Base-by-base conservation (phyloP, 129 eudicot species). In the Escallonia rubra region DNA sequence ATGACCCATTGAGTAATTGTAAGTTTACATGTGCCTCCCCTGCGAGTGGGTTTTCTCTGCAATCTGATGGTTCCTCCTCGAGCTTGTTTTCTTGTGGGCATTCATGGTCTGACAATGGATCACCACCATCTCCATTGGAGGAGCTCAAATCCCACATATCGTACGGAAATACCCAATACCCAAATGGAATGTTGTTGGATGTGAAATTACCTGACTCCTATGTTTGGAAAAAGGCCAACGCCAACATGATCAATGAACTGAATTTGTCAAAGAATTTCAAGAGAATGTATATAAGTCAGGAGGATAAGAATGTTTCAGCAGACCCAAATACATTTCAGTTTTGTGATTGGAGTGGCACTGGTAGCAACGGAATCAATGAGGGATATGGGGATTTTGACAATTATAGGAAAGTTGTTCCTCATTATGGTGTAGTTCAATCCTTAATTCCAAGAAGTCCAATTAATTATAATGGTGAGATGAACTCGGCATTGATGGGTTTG, bases 41-140 rank as follows among this genome's bases (percentile, higher is more conserved):
- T 74, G 80, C 82, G 41, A 72, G 85, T 81, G 74, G 77, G 51
- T 82, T 81, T 57, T 73, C 81, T 47, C 64, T 78, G 16, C 78
- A 68, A 39, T 70, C 72, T 45, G 76, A 81, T 75, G 90, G 81
- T 38, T 77, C 88, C 68, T 86, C 86, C 48, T 87, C 83, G 38
- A 75, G 85, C 43, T 64, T 81, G 73, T 59, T 76, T 10, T 71
- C 82, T 52, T 55, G 61, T 67, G 85, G 77, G 58, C 63, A 65
- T 61, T 75, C 85, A 39, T 56, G 65, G 1, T 80, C 85, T 59
- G 80, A 74, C 23, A 70, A 66, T 57, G 78, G 77, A 73, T 81
- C 84, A 47, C 78, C 80, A 4, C 78, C 72, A 41, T 76, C 81
- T 66, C 74, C 59, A 63, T 34, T 73, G 5, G 85, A 83, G 60